Evolutionary conservation across 225 moss, liverwort and hornwort species (phyloP).

Genomic region (Polytrichum commune): DNA sequence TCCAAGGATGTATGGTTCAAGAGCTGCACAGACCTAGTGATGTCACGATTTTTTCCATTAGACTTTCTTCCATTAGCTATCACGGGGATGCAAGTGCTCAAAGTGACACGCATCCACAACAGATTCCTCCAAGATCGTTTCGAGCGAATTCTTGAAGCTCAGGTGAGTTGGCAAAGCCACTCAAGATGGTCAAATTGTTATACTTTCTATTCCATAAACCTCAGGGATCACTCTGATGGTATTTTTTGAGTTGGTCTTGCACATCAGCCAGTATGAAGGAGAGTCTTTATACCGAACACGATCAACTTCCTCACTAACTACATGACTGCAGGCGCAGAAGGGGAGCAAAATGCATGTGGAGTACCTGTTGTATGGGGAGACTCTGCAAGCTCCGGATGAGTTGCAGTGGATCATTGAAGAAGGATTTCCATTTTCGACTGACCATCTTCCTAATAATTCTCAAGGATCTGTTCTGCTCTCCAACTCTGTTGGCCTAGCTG

Average conservation of each 20-base stretch:
- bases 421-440: conserved; percentile 66
- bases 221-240: not conserved
- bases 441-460: conserved; percentile 37
- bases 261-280: not conserved
- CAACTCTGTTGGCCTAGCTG: conserved; percentile 88
- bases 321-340: conserved; percentile 45
- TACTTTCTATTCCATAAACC: not conserved
- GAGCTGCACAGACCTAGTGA: conserved; percentile 79
- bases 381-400: conserved; percentile 80
- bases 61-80: conserved; percentile 88
- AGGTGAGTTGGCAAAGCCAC: conserved; percentile 37
- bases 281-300: too few species aligned
- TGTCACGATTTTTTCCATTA: conserved; percentile 70
- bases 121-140: conserved; percentile 84
- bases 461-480: conserved; percentile 63
- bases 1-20: conserved; percentile 85
- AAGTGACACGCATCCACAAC: conserved; percentile 94
- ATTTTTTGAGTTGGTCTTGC: not conserved
- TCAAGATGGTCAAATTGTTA: not conserved
- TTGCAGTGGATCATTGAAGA: conserved; percentile 88
- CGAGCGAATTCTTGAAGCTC: conserved; percentile 61
- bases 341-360: conserved; percentile 73
- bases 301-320: not conserved
- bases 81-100: conserved; percentile 71
- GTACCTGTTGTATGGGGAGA: conserved; percentile 91